A percentile compares a stretch with the other conserved stretches of the same genome.
These are phyloP conservation scores for Fusarium chuoi DNA, from an alignment of 2,329 filamentous ascomycete genomes.

Conservation along the genomic window DNA sequence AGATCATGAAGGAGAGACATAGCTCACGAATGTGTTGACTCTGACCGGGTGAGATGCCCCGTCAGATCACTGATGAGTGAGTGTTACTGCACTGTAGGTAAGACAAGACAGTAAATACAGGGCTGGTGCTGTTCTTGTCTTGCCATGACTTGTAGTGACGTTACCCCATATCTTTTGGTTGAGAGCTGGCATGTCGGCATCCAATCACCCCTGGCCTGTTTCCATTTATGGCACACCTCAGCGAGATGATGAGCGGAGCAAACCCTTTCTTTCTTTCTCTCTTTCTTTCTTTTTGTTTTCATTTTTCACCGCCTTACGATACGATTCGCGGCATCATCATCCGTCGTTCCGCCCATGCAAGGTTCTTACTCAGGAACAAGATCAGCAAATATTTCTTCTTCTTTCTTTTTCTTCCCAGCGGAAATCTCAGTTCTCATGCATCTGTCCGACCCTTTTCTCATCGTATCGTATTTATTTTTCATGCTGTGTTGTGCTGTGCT, in stretches of 20 bases:
- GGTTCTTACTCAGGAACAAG: not conserved
- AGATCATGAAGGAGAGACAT: not conserved
- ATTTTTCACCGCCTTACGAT: constrained; percentile 28
- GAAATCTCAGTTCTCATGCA: constrained; percentile 14
- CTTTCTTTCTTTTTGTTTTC: not conserved
- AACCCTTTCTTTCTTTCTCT: not conserved
- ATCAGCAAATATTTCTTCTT: not conserved
- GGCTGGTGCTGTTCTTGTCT: constrained; percentile 8
- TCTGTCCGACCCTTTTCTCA: not conserved
- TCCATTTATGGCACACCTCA: constrained; percentile 30
- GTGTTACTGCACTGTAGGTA: not conserved
- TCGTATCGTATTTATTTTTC: constrained; percentile 17
- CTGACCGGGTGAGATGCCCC: not conserved
- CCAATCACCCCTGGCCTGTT: constrained; percentile 27
- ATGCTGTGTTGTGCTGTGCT: constrained; percentile 14
- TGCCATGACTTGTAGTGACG: constrained; percentile 34
- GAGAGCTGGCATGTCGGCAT: constrained; percentile 28
- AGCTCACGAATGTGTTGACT: not conserved
- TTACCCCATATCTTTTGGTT: constrained; percentile 32
- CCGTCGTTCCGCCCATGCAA: not conserved
- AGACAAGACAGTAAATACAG: not conserved
- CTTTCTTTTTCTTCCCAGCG: not conserved
- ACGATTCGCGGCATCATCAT: constrained; percentile 3
- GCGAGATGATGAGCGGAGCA: constrained; percentile 28
- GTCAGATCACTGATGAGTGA: not conserved